These are phyloP conservation scores for Sporothrix mexicana DNA, from an alignment of 2,329 filamentous ascomycete species.

Conservation along the genomic window DNA sequence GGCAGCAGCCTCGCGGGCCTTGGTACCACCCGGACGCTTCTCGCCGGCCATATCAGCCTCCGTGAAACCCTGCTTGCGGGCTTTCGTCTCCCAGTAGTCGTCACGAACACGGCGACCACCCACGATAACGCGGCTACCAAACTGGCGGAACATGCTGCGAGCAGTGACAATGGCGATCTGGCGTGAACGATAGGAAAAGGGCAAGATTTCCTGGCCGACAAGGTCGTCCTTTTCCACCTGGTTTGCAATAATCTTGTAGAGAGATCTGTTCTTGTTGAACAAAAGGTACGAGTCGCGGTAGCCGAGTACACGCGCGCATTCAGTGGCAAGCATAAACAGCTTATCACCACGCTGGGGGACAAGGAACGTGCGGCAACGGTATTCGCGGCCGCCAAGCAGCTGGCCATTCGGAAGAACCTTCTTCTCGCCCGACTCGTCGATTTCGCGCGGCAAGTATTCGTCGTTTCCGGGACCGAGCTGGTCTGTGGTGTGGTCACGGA, in stretches of 20 bases:
- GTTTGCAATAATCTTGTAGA: constrained; percentile 97
- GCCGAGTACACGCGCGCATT: constrained; percentile 90
- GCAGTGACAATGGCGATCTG: constrained; percentile 99
- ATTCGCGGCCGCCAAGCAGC: constrained; percentile 80
- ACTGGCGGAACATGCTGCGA: constrained; percentile 97
- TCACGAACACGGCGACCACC: constrained; percentile 90
- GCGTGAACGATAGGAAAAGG: constrained; percentile 96
- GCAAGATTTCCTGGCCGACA: constrained; percentile 91
- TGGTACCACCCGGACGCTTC: constrained; percentile 90
- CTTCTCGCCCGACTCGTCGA: constrained; percentile 90
- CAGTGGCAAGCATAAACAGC: constrained; percentile 97
- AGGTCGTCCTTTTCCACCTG: constrained; percentile 96
- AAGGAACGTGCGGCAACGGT: constrained; percentile 90
- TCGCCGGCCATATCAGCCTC: constrained; percentile 95
- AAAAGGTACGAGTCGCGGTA: constrained; percentile 98
- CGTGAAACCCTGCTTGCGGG: constrained; percentile 95
- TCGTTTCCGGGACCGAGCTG: constrained; percentile 88
- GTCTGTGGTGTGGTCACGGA: constrained; percentile 95
- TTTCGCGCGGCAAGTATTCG: constrained; percentile 93
- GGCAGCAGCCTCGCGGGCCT: constrained; percentile 80
- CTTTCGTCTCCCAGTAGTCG: constrained; percentile 99
- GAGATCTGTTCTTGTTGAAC: constrained; percentile 97
- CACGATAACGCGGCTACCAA: constrained; percentile 90
- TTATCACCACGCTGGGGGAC: constrained; percentile 91
- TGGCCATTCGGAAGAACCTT: constrained; percentile 88